Conservation (phyloP, 2,329 filamentous ascomycete species). For the Didymella pinodella region DNA sequence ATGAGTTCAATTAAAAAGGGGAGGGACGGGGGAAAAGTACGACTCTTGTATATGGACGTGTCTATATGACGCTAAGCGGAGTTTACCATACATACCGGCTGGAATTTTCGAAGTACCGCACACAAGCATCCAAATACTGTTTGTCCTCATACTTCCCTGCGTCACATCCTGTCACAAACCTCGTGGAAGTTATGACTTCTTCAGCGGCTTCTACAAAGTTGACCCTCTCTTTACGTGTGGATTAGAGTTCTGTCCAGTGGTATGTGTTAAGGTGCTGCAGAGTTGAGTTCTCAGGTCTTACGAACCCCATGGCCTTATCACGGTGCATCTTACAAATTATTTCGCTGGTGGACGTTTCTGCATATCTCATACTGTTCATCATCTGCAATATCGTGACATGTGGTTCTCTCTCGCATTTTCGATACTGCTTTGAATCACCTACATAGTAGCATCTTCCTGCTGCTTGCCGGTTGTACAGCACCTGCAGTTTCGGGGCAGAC, state of each 20-base stretch:
- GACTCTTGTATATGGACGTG: neutral
- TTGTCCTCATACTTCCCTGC: too few relatives aligned
- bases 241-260: neutral
- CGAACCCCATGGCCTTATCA: too few relatives aligned
- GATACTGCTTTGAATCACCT: neutral
- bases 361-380: neutral
- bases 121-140: neutral
- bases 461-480: neutral
- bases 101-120: neutral
- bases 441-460: neutral
- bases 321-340: too few relatives aligned
- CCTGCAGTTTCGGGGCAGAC: neutral
- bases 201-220: neutral
- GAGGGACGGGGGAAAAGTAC: neutral
- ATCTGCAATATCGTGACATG: neutral
- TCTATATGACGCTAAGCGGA: conserved; percentile 1
- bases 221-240: neutral
- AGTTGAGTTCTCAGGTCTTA: neutral
- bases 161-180: too few relatives aligned
- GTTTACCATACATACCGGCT: neutral
- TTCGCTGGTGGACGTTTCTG: neutral
- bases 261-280: neutral
- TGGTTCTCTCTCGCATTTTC: too few relatives aligned
- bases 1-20: neutral
- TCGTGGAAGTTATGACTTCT: neutral